Base-by-base conservation (phyloP, 2,329 filamentous ascomycete species). In the Diaporthe sp. region DNA sequence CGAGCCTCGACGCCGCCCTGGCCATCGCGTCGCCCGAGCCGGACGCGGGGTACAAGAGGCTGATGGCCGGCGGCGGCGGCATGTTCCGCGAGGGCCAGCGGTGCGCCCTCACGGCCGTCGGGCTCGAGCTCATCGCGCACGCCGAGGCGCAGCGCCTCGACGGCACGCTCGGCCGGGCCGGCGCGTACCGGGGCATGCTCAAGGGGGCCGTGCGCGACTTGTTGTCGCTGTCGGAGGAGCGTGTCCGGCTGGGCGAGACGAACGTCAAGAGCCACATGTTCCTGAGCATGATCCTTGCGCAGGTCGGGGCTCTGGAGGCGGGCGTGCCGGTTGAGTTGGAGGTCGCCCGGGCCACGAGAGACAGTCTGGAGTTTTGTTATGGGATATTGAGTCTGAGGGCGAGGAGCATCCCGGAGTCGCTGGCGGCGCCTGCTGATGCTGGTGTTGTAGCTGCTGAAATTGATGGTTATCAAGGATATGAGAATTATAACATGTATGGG, bases 251-350 rank as follows among this genome's bases (percentile, higher is more conserved):
- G 13, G 85, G 83, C 6, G 86, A 88, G 76, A 87, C 85, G 1
- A 88, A 87, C 31, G 82, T 87, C 65, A 88, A 88, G 79, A 80
- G 78, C 0, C 83, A 85, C 53, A 80, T 87, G 77, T 86, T 87
- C 63, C 73, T 85, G 3, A 79, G 76, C 10, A 85, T 86, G 79
- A 81, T 85, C 2, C 67, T 86, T 12, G 85, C 83, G 0, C 84
- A 88, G 72, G 81, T 84, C 1, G 83, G 86, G 68, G 84, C 84
- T 3, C 78, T 81, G 3, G 83, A 85, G 49, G 75, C 65, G 8
- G 81, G 79, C 7, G 47, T 28, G 17, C 28, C 79, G 10, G 76
- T 75, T 37, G 82, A 85, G 49, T 44, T 79, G 13, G 75, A 72
- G 8, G 80, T 86, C 63, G 81, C 81, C 3, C 76, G 80, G 44